phyloP scores from a whole-genome alignment of 2,329 filamentous ascomycete species.

The Aspergillus sp. region DNA sequence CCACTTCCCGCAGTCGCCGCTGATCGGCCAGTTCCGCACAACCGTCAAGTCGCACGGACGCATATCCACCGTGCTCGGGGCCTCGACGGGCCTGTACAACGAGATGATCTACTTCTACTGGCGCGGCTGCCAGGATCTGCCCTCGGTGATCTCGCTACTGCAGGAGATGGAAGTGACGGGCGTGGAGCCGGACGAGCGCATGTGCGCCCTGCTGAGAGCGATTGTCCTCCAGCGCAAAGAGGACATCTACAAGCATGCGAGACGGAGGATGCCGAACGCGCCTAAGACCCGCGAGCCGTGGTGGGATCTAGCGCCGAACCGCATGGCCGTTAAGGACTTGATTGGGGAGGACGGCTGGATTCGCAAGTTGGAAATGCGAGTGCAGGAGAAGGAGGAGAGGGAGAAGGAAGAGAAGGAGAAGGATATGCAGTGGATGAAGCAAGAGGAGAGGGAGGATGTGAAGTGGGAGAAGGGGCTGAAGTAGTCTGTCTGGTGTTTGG shows the following conservation, averaged over 20 bases:
- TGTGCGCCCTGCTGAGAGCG: conserved; percentile 29
- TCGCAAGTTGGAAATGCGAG: conserved; percentile 17
- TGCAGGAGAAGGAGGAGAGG: conserved; percentile 10
- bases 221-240: conserved; percentile 30
- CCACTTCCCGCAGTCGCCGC: conserved; percentile 41
- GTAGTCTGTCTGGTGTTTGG: too few relatives aligned
- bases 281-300: conserved; percentile 19
- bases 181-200: conserved; percentile 36
- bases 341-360: conserved; percentile 28
- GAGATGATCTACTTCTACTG: conserved; percentile 45
- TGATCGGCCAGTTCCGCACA: conserved; percentile 41
- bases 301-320: conserved; percentile 34
- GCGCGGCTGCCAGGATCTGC: conserved; percentile 42
- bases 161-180: conserved; percentile 47
- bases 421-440: neutral
- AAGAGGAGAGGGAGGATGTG: neutral
- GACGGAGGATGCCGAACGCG: neutral
- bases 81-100: conserved; percentile 44
- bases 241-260: conserved; percentile 11
- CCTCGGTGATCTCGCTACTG: conserved; percentile 39
- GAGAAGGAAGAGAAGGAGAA: neutral
- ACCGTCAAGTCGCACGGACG: conserved; percentile 42
- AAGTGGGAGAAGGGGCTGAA: neutral
- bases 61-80: conserved; percentile 43
- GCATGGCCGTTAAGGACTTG: conserved; percentile 28